phyloP scores from a whole-genome alignment of 345 rosid genomes.

The Citrus glauca region DNA sequence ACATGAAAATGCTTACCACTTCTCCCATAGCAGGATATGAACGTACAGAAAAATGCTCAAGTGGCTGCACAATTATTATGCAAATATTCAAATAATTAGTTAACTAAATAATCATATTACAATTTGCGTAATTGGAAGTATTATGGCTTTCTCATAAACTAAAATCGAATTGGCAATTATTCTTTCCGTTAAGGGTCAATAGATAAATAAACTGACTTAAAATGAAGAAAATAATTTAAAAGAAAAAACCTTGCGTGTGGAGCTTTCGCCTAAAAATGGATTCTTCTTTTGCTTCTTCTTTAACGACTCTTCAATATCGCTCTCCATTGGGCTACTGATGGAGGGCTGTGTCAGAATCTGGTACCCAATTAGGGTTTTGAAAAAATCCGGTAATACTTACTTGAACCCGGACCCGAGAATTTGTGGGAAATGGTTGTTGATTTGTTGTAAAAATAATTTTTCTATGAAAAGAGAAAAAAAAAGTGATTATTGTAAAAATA shows the following conservation, averaged over 20 bases:
- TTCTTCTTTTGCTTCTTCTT: slow-evolving; percentile 30
- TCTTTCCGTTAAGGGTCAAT: no score
- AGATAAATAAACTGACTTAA: no score
- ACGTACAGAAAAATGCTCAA: slow-evolving; percentile 6
- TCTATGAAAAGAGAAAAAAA: no score
- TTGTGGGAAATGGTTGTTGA: neutral
- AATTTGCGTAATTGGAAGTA: neutral
- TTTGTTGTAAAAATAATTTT: no score
- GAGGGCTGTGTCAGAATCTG: neutral
- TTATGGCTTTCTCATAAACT: neutral
- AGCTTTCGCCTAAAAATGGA: slow-evolving; percentile 9
- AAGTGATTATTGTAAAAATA: no score
- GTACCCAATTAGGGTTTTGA: slow-evolving; percentile 7
- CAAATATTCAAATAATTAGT: neutral
- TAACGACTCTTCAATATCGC: slow-evolving; percentile 33
- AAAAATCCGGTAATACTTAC: neutral
- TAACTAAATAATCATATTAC: neutral
- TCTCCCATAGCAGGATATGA: slow-evolving; percentile 37
- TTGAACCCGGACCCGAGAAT: neutral
- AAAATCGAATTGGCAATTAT: neutral
- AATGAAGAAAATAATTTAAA: neutral
- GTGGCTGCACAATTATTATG: slow-evolving; percentile 13
- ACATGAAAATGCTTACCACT: slow-evolving; percentile 29
- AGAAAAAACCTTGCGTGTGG: slow-evolving; percentile 19
- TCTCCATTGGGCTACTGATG: slow-evolving; percentile 19